Conservation (phyloP, 345 rosid genomes). For the Aquilaria malaccensis region DNA sequence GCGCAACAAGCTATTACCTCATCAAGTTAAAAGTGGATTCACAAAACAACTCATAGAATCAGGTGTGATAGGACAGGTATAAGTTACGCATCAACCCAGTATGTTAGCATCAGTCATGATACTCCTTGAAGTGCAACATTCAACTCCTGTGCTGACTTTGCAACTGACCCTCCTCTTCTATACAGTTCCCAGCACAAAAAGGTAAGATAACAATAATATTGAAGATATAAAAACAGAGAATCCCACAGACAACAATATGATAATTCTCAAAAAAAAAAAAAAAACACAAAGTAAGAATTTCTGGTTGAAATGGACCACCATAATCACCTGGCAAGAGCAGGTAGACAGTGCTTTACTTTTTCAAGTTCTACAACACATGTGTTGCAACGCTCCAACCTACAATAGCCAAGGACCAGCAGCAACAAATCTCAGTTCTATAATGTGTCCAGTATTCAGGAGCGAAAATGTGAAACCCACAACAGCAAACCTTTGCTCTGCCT, state of each 20-base stretch:
- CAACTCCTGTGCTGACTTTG: slow-evolving; percentile 80
- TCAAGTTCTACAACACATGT: slow-evolving; percentile 87
- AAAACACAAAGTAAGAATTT: background rate
- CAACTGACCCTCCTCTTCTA: slow-evolving; percentile 93
- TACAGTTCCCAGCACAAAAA: slow-evolving; percentile 1
- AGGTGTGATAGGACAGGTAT: slow-evolving; percentile 14
- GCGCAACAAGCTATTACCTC: slow-evolving; percentile 1
- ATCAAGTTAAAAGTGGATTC: background rate
- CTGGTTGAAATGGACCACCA: background rate
- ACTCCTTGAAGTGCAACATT: slow-evolving; percentile 75
- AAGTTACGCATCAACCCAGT: slow-evolving; percentile 10
- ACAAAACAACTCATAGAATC: slow-evolving; percentile 1
- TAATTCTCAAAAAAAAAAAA: background rate
- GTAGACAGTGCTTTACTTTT: slow-evolving; percentile 63
- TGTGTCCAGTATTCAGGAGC: background rate
- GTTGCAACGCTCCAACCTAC: slow-evolving; percentile 78
- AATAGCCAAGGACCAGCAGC: background rate
- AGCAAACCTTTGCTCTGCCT: slow-evolving; percentile 88
- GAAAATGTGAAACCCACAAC: background rate
- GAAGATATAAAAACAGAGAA: slow-evolving; percentile 1
- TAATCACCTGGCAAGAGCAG: slow-evolving; percentile 47
- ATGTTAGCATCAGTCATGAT: slow-evolving; percentile 28
- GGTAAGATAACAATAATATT: background rate
- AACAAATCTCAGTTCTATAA: slow-evolving; percentile 2
- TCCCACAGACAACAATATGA: background rate